Evolutionary conservation across 257 asterid species (phyloP), one percentile per base, ranked within the genome.

Genomic region (Solanum dulcamara): DNA sequence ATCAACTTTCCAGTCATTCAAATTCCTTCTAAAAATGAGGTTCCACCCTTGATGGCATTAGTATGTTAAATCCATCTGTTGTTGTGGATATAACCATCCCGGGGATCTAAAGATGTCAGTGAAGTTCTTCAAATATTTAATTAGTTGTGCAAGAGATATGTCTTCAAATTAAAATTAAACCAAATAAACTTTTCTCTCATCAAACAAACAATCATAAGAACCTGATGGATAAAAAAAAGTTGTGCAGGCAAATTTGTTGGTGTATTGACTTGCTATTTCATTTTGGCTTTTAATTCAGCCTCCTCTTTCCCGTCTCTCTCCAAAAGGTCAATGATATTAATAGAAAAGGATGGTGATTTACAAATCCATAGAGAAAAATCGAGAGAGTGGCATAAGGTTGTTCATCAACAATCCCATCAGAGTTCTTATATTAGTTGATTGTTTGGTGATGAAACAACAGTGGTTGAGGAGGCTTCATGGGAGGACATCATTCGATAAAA

Each of bases 241-340:
- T 96, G 98, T 24, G 98, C 97, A 0, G 99, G 99, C 89, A 95
- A 88, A 88, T 96, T 97, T 35, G 91, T 22, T 20, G 99, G 99
- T 84, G 97, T 94, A 57, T 94, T 91, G 30, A 92, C 96, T 89
- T 89, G 88, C 85, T 92, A 97, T 26, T 90, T 88, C 18, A 92
- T 92, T 89, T 89, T 88, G 0, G 98, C 90, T 87, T 88, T 93
- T 91, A 94, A 96, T 86, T 96, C 99, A 0, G 94, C 94, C 86
- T 96, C 99, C 89, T 96, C 99, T 90, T 94, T 98, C 83, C 93
- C 98, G 22, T 96, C 99, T 85, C 98, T 93, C 90, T 96, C 99
- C 10, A 93, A 93, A 80, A 96, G 94, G 87, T 95, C 99, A 66
- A 98, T 96, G 84, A 32, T 48, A 81, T 17, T 20, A 53, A n/a